phyloP scores from a whole-genome alignment of 2,329 filamentous ascomycete genomes.

The Colletotrichum camelliae region DNA sequence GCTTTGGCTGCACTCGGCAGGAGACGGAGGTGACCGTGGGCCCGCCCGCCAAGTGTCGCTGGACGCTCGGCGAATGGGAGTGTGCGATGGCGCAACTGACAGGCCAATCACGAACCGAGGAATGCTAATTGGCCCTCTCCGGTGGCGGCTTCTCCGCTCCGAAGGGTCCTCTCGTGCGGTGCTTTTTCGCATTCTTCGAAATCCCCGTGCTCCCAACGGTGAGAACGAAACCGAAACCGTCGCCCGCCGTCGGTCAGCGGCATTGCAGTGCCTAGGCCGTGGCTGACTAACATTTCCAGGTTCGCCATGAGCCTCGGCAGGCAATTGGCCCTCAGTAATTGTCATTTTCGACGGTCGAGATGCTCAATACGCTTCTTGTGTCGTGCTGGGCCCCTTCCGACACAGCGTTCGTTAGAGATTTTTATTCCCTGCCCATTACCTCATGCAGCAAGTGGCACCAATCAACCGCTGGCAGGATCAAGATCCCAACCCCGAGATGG shows the following conservation, averaged over 20 bases:
- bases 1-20: conserved; percentile 12
- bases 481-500: conserved; percentile 6
- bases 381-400: neutral
- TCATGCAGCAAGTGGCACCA: neutral
- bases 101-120: conserved; percentile 5
- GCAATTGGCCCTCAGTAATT: neutral
- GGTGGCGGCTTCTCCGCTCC: conserved; percentile 13
- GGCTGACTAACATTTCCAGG: conserved; percentile 4
- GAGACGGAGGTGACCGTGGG: conserved; percentile 18
- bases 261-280: neutral
- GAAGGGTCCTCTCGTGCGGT: neutral
- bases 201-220: neutral
- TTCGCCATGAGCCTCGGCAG: neutral
- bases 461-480: neutral
- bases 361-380: neutral
- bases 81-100: neutral
- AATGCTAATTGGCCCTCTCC: conserved; percentile 7
- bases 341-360: neutral
- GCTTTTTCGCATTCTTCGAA: neutral
- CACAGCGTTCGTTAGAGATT: neutral
- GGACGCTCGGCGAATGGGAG: neutral
- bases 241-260: neutral
- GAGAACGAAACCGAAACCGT: neutral
- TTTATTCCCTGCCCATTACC: conserved; percentile 1
- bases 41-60: neutral